Evolutionary conservation across 2,329 filamentous ascomycete species (phyloP).

Genomic region (Dichotomopilus funicola): DNA sequence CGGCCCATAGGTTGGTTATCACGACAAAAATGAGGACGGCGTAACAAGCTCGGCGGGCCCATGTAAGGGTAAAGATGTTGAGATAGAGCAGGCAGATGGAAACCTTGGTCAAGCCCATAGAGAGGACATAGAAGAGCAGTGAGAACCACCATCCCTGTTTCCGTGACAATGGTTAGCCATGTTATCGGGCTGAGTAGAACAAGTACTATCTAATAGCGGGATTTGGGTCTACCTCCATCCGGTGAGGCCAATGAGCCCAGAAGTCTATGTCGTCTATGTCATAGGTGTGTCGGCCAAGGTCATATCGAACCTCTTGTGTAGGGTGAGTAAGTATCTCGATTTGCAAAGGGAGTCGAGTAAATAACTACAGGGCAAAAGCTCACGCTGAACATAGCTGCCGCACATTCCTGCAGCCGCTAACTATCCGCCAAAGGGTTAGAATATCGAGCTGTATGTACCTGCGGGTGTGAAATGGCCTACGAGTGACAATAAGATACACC

Average conservation of each 20-base stretch:
- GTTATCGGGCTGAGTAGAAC: neutral
- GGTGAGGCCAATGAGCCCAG: no score
- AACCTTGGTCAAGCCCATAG: slow-evolving; percentile 23
- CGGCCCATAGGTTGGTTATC: slow-evolving; percentile 21
- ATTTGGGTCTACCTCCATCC: slow-evolving; percentile 6
- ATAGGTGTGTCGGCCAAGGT: slow-evolving; percentile 19
- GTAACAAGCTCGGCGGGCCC: slow-evolving; percentile 26
- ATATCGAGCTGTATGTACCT: neutral
- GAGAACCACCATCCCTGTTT: slow-evolving; percentile 22
- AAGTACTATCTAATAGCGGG: neutral
- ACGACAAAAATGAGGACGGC: slow-evolving; percentile 21
- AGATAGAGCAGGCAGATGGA: slow-evolving; percentile 29
- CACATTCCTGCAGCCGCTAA: slow-evolving; percentile 20
- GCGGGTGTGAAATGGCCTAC: slow-evolving; percentile 2
- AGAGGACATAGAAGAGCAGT: slow-evolving; percentile 23
- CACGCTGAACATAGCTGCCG: slow-evolving; percentile 8
- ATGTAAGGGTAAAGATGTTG: slow-evolving; percentile 25
- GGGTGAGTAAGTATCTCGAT: neutral
- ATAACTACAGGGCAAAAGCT: neutral
- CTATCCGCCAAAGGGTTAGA: slow-evolving; percentile 6
- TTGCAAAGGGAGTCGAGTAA: no score
- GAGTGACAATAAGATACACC: slow-evolving; percentile 29
- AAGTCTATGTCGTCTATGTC: slow-evolving; percentile 3
- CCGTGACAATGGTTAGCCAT: neutral
- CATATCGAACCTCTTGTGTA: slow-evolving; percentile 12